Evolutionary conservation across 495 filamentous ascomycete genomes (phyloP).

Genomic region (Aspergillus taichungensis): DNA sequence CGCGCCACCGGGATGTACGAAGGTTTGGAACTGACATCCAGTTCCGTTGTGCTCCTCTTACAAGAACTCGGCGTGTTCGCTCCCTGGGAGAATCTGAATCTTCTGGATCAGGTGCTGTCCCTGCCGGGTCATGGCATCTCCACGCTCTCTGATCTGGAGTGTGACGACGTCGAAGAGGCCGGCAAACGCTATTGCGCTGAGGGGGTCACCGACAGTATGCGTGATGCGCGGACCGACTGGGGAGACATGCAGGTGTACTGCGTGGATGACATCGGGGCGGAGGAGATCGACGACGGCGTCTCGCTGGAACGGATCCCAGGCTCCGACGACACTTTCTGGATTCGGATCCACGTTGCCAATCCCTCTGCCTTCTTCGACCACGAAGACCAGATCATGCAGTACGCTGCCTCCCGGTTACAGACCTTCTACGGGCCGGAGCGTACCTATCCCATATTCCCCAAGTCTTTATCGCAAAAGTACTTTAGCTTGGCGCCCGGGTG

Average conservation of each 20-base stretch:
- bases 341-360: conserved; percentile 88
- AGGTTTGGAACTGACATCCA: conserved; percentile 42
- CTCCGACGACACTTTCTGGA: conserved; percentile 56
- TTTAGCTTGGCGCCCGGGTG: conserved; percentile 63
- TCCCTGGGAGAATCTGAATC: conserved; percentile 70
- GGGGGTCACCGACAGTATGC: conserved; percentile 40
- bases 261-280: conserved; percentile 62
- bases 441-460: conserved; percentile 65
- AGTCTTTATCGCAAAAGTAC: conserved; percentile 41
- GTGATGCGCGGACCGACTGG: conserved; percentile 60
- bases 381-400: conserved; percentile 47
- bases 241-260: conserved; percentile 65
- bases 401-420: conserved; percentile 54
- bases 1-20: conserved; percentile 63
- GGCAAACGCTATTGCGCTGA: conserved; percentile 19
- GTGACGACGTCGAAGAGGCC: conserved; percentile 20
- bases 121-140: conserved; percentile 47
- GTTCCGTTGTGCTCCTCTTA: conserved; percentile 60
- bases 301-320: conserved; percentile 60
- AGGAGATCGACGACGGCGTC: conserved; percentile 85
- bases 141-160: conserved; percentile 21
- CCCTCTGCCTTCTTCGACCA: conserved; percentile 71
- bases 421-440: conserved; percentile 71
- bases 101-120: conserved; percentile 52
- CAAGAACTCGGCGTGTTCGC: conserved; percentile 78